Percentiles rank a stretch among this genome's conserved stretches.
Evolutionary conservation across 352 stramenopile species (phyloP).

Genomic region (Globisporangium echinulatum): DNA sequence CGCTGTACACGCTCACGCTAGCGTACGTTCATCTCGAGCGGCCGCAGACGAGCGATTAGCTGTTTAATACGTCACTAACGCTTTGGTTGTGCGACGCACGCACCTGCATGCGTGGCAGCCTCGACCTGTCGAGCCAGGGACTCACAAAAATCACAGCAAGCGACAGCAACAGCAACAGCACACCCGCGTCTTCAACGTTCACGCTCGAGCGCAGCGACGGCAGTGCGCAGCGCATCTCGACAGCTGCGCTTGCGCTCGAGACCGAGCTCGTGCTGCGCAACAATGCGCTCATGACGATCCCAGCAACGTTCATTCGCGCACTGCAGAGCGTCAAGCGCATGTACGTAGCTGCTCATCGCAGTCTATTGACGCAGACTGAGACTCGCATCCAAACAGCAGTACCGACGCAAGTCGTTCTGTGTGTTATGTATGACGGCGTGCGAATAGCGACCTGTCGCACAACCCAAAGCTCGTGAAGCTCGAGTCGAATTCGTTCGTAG

Average conservation of each 20-base stretch:
- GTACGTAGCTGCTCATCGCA: constrained; percentile 13
- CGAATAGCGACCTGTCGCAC: constrained; percentile 38
- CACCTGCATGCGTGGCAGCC: constrained; percentile 11
- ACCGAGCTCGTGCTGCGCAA: constrained; percentile 36
- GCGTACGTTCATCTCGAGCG: no score
- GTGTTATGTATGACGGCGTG: background rate
- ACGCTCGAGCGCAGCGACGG: constrained; percentile 17
- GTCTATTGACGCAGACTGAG: background rate
- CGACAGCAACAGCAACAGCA: constrained; percentile 9
- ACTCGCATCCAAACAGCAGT: background rate
- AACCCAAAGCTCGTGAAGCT: constrained; percentile 46
- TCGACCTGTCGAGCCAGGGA: constrained; percentile 27
- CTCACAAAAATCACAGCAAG: constrained; percentile 30
- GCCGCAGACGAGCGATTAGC: no score
- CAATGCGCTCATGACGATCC: constrained; percentile 38
- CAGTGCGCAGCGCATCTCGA: constrained; percentile 15
- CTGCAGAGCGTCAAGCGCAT: constrained; percentile 30
- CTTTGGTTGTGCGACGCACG: background rate
- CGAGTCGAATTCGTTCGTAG: constrained; percentile 36
- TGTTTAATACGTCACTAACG: no score
- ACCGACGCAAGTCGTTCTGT: background rate
- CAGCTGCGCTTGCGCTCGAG: constrained; percentile 20
- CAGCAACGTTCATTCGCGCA: constrained; percentile 34
- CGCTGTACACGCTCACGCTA: background rate
- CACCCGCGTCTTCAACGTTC: constrained; percentile 14